Base-by-base conservation (phyloP, 2,329 filamentous ascomycete species). In the Lecanicillium sp. region DNA sequence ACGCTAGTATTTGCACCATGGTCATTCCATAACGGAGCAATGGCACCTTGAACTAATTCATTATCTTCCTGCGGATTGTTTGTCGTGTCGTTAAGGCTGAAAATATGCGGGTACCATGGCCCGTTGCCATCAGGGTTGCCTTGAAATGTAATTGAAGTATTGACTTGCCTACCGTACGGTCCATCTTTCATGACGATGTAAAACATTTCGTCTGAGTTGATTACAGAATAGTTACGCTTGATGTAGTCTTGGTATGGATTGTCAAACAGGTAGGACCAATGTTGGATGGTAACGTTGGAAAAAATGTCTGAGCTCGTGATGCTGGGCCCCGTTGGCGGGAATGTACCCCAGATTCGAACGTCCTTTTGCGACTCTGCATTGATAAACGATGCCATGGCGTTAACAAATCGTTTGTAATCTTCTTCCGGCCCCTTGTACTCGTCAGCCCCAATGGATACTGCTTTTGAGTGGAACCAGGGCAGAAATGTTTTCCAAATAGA, bases 361-460 rank as follows among this genome's bases (percentile, higher is more conserved):
- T 45, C 50, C 46, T 74, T 75, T 1, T 56, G 58, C 1, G 58
- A 51, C 3, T 28, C 60, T 40, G 67, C 56, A 44, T 65, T 63
- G 51, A 70, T 63, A 35, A 66, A 67, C 9, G 60, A 60, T 47
- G 60, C 64, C 17, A 68, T 53, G 12, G 62, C 61, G 38, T 67
- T 63, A 25, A 67, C 52, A 33, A 67, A 67, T 50, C 63, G 58
- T 33, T 60, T 71, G 48, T 76, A 76, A 28, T 69, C 66, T 8
- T 64, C 56, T 1, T 62, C 68, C 0, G 67, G 57, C 0, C 58
- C 61, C 1, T 62, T 57, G 43, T 76, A 75, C 47, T 76, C 72
- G 41, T 76, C 72, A 2, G 71, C 72, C 1, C 73, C 73, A 12
- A 76, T 69, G 40, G 73, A 68, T 2, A 76, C 68, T 12, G 66